Evolutionary conservation across 495 filamentous ascomycete species (phyloP), one percentile per base, ranked within the genome.

Genomic region (Bathelium albidoporum): DNA sequence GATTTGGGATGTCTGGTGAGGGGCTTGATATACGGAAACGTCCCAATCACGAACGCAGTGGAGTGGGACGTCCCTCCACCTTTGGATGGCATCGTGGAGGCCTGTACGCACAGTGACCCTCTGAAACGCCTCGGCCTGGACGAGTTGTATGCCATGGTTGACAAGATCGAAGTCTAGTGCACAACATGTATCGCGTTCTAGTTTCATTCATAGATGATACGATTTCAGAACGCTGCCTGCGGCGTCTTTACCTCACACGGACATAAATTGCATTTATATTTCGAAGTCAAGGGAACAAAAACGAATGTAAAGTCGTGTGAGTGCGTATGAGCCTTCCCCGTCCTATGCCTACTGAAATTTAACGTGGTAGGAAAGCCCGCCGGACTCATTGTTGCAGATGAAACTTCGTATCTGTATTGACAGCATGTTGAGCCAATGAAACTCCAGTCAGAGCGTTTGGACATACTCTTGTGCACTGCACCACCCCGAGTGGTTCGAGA

Each of bases 31-130:
- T 70, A 70, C 58, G 67, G 28, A 20, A 70, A 70, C 28, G 59
- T 11, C 2, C 67, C 68, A 12, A 64, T 70, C 52, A 69, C 63
- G 5, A 20, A 16, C 34, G 39, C 58, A 7, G 53, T 70, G 16
- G 67, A 68, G 36, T 70, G 66, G 68, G 58, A 59, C 39, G 68
- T 70, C 26, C 68, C 68, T 22, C 41, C 63, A 22, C 66, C 68
- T 18, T 63, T 70, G 1, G 39, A 68, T 22, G 60, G 59, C 16
- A 59, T 70, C 32, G 68, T 70, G n/a, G 49, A 66, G 34, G 68
- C 67, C 11, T 70, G 67, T 29, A 66, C 61, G 34, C 63, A 60
- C 43, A 7, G 12, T n/a, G 34, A 18, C 32, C 68, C 68, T 1
- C 58, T 65, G 18, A 31, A 69, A 14, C 68, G 68, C 29, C 68